Base-by-base conservation (phyloP, 768 basidiomycete genomes). In the Kwoniella bestiolae region DNA sequence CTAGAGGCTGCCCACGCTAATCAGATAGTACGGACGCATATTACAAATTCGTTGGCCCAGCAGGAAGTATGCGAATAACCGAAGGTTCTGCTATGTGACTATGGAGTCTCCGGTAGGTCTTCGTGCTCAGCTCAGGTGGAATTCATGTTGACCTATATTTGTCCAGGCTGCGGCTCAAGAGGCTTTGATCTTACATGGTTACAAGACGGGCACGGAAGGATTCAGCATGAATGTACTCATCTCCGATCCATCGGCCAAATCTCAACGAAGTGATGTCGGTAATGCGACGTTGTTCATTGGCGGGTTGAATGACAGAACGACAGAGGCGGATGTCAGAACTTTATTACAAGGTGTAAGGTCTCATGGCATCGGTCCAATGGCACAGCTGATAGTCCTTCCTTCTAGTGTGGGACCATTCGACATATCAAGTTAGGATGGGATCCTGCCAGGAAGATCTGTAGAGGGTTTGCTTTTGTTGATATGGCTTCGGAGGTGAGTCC, bases 31-130 rank as follows among this genome's bases (percentile, higher is more conserved):
- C 81, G 96, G 96, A 9, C 86, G 85, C 4, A 86, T 99, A 59
- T 91, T 98, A 66, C 94, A 98, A 69, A 90, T 93, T 18, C 90
- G 96, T 32, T 98, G 95, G 95, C 96, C 96, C 5, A 94, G 92
- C 82, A 94, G 94, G 77, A 96, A 96, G 77, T 94, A 92, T 85
- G 95, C 94, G 81, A 87, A 83, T 62, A 90, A 90, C 2, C 84
- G 96, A 35, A 86, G 96, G 46, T 98, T 99, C 80, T 94, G 92
- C 75, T 99, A 98, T 79, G 84, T 99, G 1, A 96, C 98, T 67
- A 97, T 87, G 77, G 89, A 89, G 1, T 87, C 87, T 21, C 91
- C 92, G 0, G 94, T 92, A 62, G 56, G 90, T 83, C 1, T 26
- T 14, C 35, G 44, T 38, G 35, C 23, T n/a, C 11, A 35, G 21